Conservation (phyloP, 768 basidiomycete genomes). For the Auricularia cornea region DNA sequence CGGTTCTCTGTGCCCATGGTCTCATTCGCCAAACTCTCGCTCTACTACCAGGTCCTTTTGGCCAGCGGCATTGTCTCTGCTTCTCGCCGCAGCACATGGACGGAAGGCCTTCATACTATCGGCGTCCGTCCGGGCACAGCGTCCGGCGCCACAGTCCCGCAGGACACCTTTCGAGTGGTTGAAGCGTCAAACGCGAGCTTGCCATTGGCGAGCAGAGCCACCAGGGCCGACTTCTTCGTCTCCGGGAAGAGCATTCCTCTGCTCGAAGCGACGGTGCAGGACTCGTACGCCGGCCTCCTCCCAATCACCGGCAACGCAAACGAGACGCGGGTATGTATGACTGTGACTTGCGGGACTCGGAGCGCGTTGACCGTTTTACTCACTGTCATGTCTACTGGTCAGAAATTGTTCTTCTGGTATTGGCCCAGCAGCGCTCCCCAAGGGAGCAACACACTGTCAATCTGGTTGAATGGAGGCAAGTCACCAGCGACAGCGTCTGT, state of each 20-base stretch:
- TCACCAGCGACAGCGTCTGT: background rate
- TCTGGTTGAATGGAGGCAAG: slow-evolving; percentile 4
- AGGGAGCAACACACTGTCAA: background rate
- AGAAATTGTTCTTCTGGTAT: slow-evolving; percentile 8
- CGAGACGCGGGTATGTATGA: background rate
- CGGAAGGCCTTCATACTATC: no score
- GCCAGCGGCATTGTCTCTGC: no score
- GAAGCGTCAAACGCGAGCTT: no score
- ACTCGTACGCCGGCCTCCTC: background rate
- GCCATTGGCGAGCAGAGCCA: no score
- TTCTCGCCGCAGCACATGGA: no score
- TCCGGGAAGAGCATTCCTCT: background rate
- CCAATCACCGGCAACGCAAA: background rate
- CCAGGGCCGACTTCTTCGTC: background rate
- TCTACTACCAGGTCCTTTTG: no score
- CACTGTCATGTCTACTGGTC: background rate
- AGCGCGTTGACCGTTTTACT: background rate
- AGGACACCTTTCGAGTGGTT: no score
- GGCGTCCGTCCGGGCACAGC: no score
- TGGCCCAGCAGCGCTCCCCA: slow-evolving; percentile 2
- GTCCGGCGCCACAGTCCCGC: no score
- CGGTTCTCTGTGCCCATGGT: no score
- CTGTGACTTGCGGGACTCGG: background rate
- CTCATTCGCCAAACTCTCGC: no score
- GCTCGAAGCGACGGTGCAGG: background rate